These are phyloP conservation scores for Penicillium sumatraense DNA, from an alignment of 2,329 filamentous ascomycete genomes.

Conservation along the genomic window DNA sequence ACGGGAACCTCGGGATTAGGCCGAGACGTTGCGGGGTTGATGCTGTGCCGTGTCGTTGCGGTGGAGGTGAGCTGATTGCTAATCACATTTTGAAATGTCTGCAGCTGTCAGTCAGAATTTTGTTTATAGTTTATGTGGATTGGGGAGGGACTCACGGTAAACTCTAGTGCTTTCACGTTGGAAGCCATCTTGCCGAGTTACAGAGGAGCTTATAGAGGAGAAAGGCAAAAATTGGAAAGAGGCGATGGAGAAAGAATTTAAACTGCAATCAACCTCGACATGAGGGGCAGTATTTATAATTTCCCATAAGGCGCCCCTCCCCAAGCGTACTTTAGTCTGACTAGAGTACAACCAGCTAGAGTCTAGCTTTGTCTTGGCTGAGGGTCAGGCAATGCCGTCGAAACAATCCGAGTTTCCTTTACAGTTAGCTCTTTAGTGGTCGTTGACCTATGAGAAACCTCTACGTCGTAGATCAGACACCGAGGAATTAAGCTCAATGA, in stretches of 20 bases:
- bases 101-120: neutral
- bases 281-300: neutral
- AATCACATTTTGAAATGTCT: conserved; percentile 58
- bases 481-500: neutral
- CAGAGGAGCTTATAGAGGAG: neutral
- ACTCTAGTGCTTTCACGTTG: neutral
- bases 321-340: neutral
- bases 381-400: neutral
- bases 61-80: conserved; percentile 54
- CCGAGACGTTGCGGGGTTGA: conserved; percentile 58
- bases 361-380: neutral
- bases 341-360: too few species aligned
- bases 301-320: neutral
- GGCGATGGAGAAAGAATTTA: neutral
- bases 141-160: neutral
- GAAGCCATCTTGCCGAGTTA: neutral
- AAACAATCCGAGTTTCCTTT: neutral
- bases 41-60: conserved; percentile 50
- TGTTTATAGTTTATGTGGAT: neutral
- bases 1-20: conserved; percentile 58
- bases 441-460: neutral
- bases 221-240: neutral
- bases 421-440: neutral
- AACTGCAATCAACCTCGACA: too few species aligned
- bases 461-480: neutral